Conservation (phyloP, 768 basidiomycete genomes). For the Leccinum truebloodii region DNA sequence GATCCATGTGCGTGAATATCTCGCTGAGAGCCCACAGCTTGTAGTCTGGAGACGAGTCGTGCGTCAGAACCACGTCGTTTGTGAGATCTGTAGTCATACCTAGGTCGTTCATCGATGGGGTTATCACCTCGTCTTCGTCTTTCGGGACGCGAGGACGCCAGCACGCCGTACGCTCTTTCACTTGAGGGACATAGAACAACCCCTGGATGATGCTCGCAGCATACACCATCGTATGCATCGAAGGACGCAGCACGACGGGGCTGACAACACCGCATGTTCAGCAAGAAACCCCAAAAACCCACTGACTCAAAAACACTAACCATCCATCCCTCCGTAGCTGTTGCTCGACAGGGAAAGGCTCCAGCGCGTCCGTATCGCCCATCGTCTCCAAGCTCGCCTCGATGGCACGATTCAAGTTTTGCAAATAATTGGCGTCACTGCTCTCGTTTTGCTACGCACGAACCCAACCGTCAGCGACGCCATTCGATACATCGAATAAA, state of each 20-base stretch:
- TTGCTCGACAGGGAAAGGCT: conserved; percentile 53
- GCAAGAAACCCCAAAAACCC: background rate
- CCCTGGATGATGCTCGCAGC: conserved; percentile 57
- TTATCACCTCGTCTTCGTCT: conserved; percentile 17
- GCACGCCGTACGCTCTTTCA: conserved; percentile 44
- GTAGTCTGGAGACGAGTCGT: conserved; percentile 36
- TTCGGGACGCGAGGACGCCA: conserved; percentile 35
- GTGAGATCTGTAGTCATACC: conserved; percentile 35
- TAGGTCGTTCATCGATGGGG: conserved; percentile 34
- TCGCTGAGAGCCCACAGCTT: conserved; percentile 61
- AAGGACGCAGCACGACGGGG: conserved; percentile 71
- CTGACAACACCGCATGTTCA: conserved; percentile 36
- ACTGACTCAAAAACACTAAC: conserved; percentile 37
- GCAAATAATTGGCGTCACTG: conserved; percentile 53
- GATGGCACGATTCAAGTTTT: conserved; percentile 65
- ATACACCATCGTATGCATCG: conserved; percentile 50
- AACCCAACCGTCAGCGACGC: background rate
- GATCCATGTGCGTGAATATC: conserved; percentile 69
- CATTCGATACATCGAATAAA: background rate
- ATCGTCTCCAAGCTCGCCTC: conserved; percentile 60
- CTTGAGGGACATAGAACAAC: conserved; percentile 70
- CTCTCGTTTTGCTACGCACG: conserved; percentile 33
- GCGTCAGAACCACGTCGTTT: background rate
- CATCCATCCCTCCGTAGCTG: conserved; percentile 56
- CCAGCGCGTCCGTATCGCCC: conserved; percentile 52